Conservation (phyloP, 352 stramenopile genomes). For the Phytophthora pluvialis region DNA sequence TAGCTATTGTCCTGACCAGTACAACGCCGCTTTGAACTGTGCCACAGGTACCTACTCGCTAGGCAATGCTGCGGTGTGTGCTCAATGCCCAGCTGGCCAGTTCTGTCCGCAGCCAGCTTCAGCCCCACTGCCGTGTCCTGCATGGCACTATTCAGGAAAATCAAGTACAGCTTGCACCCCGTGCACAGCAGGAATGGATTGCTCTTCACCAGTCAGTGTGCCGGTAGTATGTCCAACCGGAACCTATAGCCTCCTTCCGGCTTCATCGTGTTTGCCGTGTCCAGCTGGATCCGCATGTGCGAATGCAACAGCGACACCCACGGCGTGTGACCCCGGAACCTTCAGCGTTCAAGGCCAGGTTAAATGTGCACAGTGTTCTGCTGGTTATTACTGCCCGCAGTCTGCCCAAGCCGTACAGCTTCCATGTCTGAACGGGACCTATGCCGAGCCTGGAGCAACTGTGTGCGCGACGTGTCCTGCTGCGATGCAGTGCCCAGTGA, state of each 20-base stretch:
- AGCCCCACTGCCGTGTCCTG: slow-evolving; percentile 44
- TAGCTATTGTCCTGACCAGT: slow-evolving; percentile 41
- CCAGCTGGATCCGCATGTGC: slow-evolving; percentile 47
- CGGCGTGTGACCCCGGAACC: slow-evolving; percentile 51
- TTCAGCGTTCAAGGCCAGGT: slow-evolving; percentile 57
- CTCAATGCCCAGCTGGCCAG: slow-evolving; percentile 45
- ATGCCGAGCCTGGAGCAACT: slow-evolving; percentile 50
- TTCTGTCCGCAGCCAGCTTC: slow-evolving; percentile 54
- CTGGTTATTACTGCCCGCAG: slow-evolving; percentile 67
- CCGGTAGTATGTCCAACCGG: slow-evolving; percentile 48
- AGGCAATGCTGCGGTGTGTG: slow-evolving; percentile 43
- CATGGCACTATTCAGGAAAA: slow-evolving; percentile 48
- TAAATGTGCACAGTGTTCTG: slow-evolving; percentile 59
- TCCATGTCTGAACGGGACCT: slow-evolving; percentile 55
- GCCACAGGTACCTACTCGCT: slow-evolving; percentile 53
- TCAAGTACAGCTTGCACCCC: slow-evolving; percentile 50
- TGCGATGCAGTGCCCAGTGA: slow-evolving; percentile 68
- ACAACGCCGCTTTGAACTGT: slow-evolving; percentile 25
- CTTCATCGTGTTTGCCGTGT: slow-evolving; percentile 48
- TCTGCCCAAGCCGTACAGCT: slow-evolving; percentile 50
- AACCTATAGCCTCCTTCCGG: slow-evolving; percentile 49
- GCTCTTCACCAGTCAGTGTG: slow-evolving; percentile 37
- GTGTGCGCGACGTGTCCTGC: slow-evolving; percentile 55
- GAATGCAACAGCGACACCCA: slow-evolving; percentile 35
- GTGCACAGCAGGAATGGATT: slow-evolving; percentile 62